Conservation (phyloP, 108 stramenopile genomes). For the Bacterosira constricta region DNA sequence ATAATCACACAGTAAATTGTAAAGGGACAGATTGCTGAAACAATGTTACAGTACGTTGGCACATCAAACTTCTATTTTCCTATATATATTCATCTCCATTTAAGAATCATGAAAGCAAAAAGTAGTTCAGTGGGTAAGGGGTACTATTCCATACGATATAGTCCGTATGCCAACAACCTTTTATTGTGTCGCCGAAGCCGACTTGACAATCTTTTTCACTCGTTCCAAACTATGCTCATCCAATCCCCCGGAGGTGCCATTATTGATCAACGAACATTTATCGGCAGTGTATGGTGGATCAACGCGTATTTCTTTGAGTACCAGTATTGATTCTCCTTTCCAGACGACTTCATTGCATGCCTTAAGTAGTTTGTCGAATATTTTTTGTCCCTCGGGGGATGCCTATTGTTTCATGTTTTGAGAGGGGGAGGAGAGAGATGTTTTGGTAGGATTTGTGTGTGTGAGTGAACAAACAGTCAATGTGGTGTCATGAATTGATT, state of each 20-base stretch:
- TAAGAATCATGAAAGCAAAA: no score
- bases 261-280: slow-evolving; percentile 62
- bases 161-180: no score
- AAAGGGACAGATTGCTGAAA: no score
- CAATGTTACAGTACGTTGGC: no score
- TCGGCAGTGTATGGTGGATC: slow-evolving; percentile 79
- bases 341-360: slow-evolving; percentile 79
- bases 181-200: neutral
- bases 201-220: slow-evolving; percentile 85
- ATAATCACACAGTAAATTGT: no score
- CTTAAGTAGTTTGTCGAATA: slow-evolving; percentile 83
- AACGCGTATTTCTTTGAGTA: slow-evolving; percentile 67
- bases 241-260: slow-evolving; percentile 20
- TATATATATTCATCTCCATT: no score
- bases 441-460: no score
- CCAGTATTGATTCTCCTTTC: slow-evolving; percentile 70
- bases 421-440: neutral
- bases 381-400: slow-evolving; percentile 71
- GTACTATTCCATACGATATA: no score
- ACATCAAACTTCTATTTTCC: no score
- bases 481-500: no score
- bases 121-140: no score
- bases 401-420: slow-evolving; percentile 43
- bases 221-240: slow-evolving; percentile 77
- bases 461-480: no score